phyloP scores from a whole-genome alignment of 495 filamentous ascomycete species.

The Podospora comata region DNA sequence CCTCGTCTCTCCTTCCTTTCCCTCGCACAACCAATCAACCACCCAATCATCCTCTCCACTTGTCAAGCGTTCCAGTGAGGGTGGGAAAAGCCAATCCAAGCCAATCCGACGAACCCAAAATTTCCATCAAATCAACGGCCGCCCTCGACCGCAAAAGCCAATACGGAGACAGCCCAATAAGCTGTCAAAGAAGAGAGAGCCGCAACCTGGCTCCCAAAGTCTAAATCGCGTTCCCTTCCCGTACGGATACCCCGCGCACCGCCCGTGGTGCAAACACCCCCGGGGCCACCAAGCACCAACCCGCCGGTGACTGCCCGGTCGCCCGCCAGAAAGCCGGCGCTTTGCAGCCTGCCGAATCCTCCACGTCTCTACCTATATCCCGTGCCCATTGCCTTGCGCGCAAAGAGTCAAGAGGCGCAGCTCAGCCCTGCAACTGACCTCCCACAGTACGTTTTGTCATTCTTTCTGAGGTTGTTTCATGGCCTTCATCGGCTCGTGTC shows the following conservation, averaged over 20 bases:
- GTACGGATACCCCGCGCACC: not conserved
- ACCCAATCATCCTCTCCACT: slow-evolving; percentile 36
- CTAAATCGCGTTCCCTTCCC: not conserved
- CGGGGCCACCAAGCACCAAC: slow-evolving; percentile 1
- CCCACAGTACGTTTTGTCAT: not conserved
- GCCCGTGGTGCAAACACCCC: not conserved
- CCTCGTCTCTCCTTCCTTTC: slow-evolving; percentile 40
- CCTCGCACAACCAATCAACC: slow-evolving; percentile 45
- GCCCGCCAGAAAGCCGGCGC: slow-evolving; percentile 1
- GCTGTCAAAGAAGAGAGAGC: slow-evolving; percentile 10
- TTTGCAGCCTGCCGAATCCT: not conserved
- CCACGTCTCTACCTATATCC: not conserved
- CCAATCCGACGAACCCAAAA: slow-evolving; percentile 25
- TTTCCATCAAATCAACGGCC: slow-evolving; percentile 39
- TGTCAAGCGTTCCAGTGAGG: slow-evolving; percentile 25
- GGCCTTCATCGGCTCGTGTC: not conserved
- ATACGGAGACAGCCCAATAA: slow-evolving; percentile 33
- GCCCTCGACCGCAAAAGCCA: slow-evolving; percentile 26
- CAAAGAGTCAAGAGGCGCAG: not conserved
- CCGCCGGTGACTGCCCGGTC: slow-evolving; percentile 6
- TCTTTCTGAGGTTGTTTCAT: not conserved
- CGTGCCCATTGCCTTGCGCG: slow-evolving; percentile 3
- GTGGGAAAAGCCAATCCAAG: slow-evolving; percentile 24
- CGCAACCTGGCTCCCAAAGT: not conserved
- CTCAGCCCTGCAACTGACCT: not conserved